Evolutionary conservation across 1,284 basidiomycete genomes (phyloP), one percentile per base, ranked within the genome.

Genomic region (Takashimella tepidaria): DNA sequence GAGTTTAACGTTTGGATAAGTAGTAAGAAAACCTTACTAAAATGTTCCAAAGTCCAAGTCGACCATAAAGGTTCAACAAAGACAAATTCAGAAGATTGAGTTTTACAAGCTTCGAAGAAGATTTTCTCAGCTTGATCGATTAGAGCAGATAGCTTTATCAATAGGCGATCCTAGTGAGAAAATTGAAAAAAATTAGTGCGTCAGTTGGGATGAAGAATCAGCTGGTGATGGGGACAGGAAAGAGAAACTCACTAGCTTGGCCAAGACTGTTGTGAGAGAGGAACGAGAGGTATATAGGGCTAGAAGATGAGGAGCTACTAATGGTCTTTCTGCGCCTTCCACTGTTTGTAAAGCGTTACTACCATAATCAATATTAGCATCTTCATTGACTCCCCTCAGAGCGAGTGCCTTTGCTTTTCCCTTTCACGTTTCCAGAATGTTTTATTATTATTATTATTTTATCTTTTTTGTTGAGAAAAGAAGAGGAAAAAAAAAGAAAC

Each of bases 21-120:
- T 10, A 51, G 16, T 12, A 20, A 37, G 31, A 16, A 37, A 43
- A 42, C 49, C 69, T 40, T 48, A 72, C 72, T 64, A 49, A 74
- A 70, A 41, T 59, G 54, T 45, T 72, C 66, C 10, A 74, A 47
- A 10, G 72, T 73, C 72, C 72, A 74, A n/a, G 67, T 67, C 0
- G 63, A 50, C 70, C 70, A 74, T 31, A 73, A 49, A 5, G 70
- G 69, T 16, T 69, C 69, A 2, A 54, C 37, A 26, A 71, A 57
- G 1, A 63, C 63, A 53, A 69, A 72, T 13, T 68, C 64, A 12
- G 26, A 42, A 3, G 57, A 45, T 47, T 68, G 61, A 12, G 56
- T 57, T 20, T 56, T 51, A 47, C 60, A 68, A 8, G 70, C 70
- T 19, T 68, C 70, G 21, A 74, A 67, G 44, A 66, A 62, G 40